Percentiles rank a stretch among this genome's conserved stretches.
Conservation (phyloP, 2,329 filamentous ascomycete species). For the Aspergillus brasiliensis region DNA sequence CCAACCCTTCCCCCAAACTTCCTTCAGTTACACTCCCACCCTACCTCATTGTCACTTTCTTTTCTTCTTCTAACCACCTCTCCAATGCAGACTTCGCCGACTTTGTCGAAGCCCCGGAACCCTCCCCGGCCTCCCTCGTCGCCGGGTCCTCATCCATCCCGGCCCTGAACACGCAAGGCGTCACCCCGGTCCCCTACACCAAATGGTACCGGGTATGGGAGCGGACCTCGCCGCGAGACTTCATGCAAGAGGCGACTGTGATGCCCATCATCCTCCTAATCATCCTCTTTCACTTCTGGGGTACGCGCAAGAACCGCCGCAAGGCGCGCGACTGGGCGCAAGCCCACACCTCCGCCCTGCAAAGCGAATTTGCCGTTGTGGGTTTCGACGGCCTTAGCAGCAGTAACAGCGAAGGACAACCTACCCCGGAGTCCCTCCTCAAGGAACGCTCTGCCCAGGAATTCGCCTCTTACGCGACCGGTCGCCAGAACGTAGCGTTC, state of each 20-base stretch:
- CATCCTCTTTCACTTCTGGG: slow-evolving; percentile 77
- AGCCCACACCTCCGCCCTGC: slow-evolving; percentile 70
- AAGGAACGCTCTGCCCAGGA: slow-evolving; percentile 88
- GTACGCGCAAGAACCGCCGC: slow-evolving; percentile 74
- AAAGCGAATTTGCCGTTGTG: slow-evolving; percentile 81
- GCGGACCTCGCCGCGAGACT: slow-evolving; percentile 79
- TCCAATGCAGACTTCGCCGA: slow-evolving; percentile 78
- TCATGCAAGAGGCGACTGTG: slow-evolving; percentile 83
- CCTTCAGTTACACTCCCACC: neutral
- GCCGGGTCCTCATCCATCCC: slow-evolving; percentile 41
- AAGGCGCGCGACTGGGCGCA: slow-evolving; percentile 80
- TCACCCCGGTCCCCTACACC: slow-evolving; percentile 72
- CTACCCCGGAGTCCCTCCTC: slow-evolving; percentile 63
- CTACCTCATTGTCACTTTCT: neutral
- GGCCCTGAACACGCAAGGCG: slow-evolving; percentile 52
- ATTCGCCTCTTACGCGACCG: slow-evolving; percentile 84
- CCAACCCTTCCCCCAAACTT: slow-evolving; percentile 5
- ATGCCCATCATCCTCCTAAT: slow-evolving; percentile 73
- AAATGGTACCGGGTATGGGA: slow-evolving; percentile 98
- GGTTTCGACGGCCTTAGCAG: slow-evolving; percentile 75
- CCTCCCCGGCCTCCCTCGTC: slow-evolving; percentile 55
- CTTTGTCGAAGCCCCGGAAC: slow-evolving; percentile 77
- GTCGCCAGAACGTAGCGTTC: slow-evolving; percentile 90
- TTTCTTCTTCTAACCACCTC: slow-evolving; percentile 2
- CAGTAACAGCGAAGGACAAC: slow-evolving; percentile 46